A percentile compares a stretch with the other conserved stretches of the same genome.
Evolutionary conservation across 139 green algal species (phyloP).

Genomic region (Picochlorum sp.): DNA sequence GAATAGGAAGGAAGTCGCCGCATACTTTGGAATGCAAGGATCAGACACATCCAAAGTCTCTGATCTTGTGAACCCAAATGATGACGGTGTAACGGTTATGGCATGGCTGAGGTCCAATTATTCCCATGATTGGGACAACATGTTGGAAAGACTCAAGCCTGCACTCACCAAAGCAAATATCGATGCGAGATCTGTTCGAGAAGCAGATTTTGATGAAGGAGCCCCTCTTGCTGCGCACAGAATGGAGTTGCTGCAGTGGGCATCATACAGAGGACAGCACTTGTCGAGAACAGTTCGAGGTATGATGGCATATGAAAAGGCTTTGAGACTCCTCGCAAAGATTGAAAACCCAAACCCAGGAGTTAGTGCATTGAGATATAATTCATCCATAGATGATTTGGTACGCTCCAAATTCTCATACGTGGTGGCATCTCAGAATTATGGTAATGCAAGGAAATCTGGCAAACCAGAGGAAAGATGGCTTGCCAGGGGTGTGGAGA

Average conservation of each 20-base stretch:
- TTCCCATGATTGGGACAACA: constrained; percentile 28
- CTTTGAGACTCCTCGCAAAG: constrained; percentile 45
- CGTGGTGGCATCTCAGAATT: constrained; percentile 61
- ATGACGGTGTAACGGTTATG: constrained; percentile 35
- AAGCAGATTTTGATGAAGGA: constrained; percentile 43
- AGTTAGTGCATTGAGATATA: constrained; percentile 28
- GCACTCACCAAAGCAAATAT: constrained; percentile 5
- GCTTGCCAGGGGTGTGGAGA: constrained; percentile 44
- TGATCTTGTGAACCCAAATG: constrained; percentile 29
- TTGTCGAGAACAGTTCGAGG: constrained; percentile 67
- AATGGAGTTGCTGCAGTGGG: constrained; percentile 74
- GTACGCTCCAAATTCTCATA: constrained; percentile 68
- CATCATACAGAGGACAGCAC: constrained; percentile 72
- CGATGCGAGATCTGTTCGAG: constrained; percentile 22
- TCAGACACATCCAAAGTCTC: constrained; percentile 13
- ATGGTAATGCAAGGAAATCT: constrained; percentile 26
- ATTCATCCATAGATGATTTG: constrained; percentile 39
- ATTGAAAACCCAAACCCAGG: constrained; percentile 37
- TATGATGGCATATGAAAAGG: constrained; percentile 67
- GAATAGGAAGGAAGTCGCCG: constrained; percentile 21
- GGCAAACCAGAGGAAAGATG: constrained; percentile 27
- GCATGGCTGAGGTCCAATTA: constrained; percentile 17
- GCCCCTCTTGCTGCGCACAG: constrained; percentile 23
- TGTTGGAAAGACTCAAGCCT: constrained; percentile 30
- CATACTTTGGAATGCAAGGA: constrained; percentile 18